These are phyloP conservation scores for Panicum virgatum DNA, from an alignment of 202 grass and related monocot species.

Conservation along the genomic window DNA sequence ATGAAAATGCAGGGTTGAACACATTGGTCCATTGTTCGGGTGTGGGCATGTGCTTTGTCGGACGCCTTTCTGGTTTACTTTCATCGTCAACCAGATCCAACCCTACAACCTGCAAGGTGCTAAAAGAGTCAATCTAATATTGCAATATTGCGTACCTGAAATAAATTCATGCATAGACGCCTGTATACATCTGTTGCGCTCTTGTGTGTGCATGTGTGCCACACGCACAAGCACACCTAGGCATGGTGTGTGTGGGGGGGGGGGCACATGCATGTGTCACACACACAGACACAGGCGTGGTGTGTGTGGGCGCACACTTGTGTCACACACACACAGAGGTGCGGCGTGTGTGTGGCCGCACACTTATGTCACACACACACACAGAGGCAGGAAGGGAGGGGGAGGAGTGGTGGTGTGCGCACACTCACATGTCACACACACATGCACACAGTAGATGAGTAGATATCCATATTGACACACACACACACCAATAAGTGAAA, in stretches of 20 bases:
- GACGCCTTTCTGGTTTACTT: slow-evolving; percentile 95
- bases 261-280: too few species aligned
- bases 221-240: too few species aligned
- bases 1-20: slow-evolving; percentile 97
- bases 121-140: slow-evolving; percentile 24
- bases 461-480: slow-evolving; percentile 1
- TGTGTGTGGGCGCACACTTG: too few species aligned
- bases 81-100: slow-evolving; percentile 99
- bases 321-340: not conserved
- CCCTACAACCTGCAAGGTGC: slow-evolving; percentile 71
- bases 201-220: not conserved
- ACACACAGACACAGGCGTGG: not conserved
- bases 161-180: not conserved
- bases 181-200: not conserved
- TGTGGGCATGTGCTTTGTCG: slow-evolving; percentile 99
- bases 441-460: not conserved
- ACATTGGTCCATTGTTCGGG: slow-evolving; percentile 94
- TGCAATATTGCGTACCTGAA: not conserved
- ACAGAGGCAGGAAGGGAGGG: too few species aligned
- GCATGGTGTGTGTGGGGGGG: not conserved
- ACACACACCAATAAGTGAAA: not conserved
- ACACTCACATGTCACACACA: not conserved
- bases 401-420: not conserved
- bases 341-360: not conserved
- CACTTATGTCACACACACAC: not conserved